A percentile compares a stretch with the other conserved stretches of the same genome.
Conservation (phyloP, 352 stramenopile genomes). For the Globisporangium takayamanum region DNA sequence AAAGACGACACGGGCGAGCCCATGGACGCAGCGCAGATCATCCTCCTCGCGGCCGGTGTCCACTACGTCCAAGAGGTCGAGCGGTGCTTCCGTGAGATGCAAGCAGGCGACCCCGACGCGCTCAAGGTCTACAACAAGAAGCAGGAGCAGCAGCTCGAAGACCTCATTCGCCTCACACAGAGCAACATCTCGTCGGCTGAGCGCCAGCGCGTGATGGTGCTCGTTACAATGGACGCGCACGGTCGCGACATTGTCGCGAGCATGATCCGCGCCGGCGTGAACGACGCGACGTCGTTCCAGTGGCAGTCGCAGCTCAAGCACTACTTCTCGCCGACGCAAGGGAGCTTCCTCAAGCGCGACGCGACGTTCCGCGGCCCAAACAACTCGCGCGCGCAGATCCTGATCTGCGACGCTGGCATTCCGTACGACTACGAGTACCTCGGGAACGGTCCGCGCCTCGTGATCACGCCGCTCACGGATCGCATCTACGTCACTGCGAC, state of each 20-base stretch:
- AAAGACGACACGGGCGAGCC: slow-evolving; percentile 86
- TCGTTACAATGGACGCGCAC: slow-evolving; percentile 95
- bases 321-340: slow-evolving; percentile 84
- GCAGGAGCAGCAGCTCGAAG: slow-evolving; percentile 91
- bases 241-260: slow-evolving; percentile 93
- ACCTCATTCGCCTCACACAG: slow-evolving; percentile 91
- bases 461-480: slow-evolving; percentile 95
- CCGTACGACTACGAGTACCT: slow-evolving; percentile 97
- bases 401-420: slow-evolving; percentile 92
- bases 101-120: slow-evolving; percentile 75
- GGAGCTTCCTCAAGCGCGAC: slow-evolving; percentile 89
- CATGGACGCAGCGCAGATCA: slow-evolving; percentile 94
- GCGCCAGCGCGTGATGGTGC: slow-evolving; percentile 91
- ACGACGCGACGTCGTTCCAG: slow-evolving; percentile 84
- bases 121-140: slow-evolving; percentile 89
- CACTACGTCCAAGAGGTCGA: slow-evolving; percentile 94
- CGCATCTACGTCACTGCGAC: slow-evolving; percentile 96
- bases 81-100: slow-evolving; percentile 69
- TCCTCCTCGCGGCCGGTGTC: slow-evolving; percentile 88
- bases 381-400: slow-evolving; percentile 73
- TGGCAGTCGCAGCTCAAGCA: slow-evolving; percentile 96
- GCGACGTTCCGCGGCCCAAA: slow-evolving; percentile 80
- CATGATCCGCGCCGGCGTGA: slow-evolving; percentile 89
- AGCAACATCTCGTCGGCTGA: slow-evolving; percentile 90
- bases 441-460: slow-evolving; percentile 90